A percentile compares a stretch with the other conserved stretches of the same genome.
phyloP scores from a whole-genome alignment of 768 basidiomycete species.

The Suillus hirtellus region DNA sequence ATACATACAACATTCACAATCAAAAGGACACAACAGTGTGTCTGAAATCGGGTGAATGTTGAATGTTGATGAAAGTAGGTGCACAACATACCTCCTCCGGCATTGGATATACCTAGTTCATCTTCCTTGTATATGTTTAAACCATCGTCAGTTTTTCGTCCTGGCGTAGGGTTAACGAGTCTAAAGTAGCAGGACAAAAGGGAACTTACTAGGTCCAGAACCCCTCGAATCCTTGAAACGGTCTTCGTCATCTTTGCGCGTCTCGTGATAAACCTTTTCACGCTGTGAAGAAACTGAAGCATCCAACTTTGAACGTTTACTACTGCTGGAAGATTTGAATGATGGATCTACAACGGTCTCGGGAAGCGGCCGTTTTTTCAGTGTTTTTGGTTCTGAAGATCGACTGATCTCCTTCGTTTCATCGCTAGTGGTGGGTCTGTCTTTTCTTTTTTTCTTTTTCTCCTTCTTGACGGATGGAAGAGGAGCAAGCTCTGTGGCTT shows the following conservation, averaged over 20 bases:
- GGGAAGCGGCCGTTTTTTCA: slow-evolving; percentile 37
- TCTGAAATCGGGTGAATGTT: slow-evolving; percentile 45
- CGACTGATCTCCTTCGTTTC: slow-evolving; percentile 9
- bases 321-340: slow-evolving; percentile 21
- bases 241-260: slow-evolving; percentile 37
- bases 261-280: slow-evolving; percentile 29
- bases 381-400: slow-evolving; percentile 19
- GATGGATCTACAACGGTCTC: slow-evolving; percentile 74
- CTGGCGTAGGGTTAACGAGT: slow-evolving; percentile 39
- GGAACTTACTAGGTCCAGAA: slow-evolving; percentile 59
- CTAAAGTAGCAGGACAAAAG: slow-evolving; percentile 6
- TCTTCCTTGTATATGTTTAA: slow-evolving; percentile 80
- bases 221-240: slow-evolving; percentile 79
- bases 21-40: slow-evolving; percentile 84
- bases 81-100: slow-evolving; percentile 66
- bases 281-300: slow-evolving; percentile 8
- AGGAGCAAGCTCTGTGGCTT: slow-evolving; percentile 26
- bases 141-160: slow-evolving; percentile 79
- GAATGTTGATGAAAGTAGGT: slow-evolving; percentile 16
- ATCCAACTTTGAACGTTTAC: slow-evolving; percentile 43
- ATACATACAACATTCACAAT: slow-evolving; percentile 82
- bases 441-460: slow-evolving; percentile 44
- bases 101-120: slow-evolving; percentile 68
- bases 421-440: slow-evolving; percentile 4
- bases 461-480: slow-evolving; percentile 41